phyloP scores from a whole-genome alignment of 805 yeast genomes.

The Diddensiella caesifluorescens region DNA sequence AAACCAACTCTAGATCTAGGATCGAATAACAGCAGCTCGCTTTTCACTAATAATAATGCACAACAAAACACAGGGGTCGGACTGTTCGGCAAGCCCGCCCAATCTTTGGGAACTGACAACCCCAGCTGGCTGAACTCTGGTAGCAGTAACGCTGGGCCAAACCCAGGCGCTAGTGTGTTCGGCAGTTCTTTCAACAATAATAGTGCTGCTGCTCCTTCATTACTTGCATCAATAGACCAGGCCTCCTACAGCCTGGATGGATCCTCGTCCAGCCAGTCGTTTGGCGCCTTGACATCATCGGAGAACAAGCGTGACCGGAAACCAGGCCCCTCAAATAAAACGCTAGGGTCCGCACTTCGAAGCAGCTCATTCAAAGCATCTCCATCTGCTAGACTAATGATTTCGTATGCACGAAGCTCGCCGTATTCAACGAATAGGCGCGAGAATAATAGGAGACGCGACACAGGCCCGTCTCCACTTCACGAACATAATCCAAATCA shows the following conservation, averaged over 20 bases:
- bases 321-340: background rate
- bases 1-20: too few relatives aligned
- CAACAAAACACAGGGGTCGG: too few relatives aligned
- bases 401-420: slow-evolving; percentile 10
- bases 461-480: background rate
- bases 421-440: slow-evolving; percentile 12
- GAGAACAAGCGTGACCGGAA: background rate
- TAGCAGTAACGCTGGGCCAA: background rate
- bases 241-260: slow-evolving; percentile 23
- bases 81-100: too few relatives aligned
- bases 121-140: too few relatives aligned
- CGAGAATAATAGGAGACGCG: background rate
- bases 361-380: slow-evolving; percentile 15
- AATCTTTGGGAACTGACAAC: too few relatives aligned
- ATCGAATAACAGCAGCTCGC: too few relatives aligned
- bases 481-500: background rate
- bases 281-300: slow-evolving; percentile 15
- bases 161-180: slow-evolving; percentile 6
- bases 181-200: slow-evolving; percentile 7
- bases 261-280: slow-evolving; percentile 18
- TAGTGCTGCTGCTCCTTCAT: background rate
- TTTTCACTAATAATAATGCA: too few relatives aligned
- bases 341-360: background rate
- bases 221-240: slow-evolving; percentile 27
- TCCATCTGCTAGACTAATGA: slow-evolving; percentile 11